These are phyloP conservation scores for Mycena venus DNA, from an alignment of 768 basidiomycete species.

Conservation along the genomic window DNA sequence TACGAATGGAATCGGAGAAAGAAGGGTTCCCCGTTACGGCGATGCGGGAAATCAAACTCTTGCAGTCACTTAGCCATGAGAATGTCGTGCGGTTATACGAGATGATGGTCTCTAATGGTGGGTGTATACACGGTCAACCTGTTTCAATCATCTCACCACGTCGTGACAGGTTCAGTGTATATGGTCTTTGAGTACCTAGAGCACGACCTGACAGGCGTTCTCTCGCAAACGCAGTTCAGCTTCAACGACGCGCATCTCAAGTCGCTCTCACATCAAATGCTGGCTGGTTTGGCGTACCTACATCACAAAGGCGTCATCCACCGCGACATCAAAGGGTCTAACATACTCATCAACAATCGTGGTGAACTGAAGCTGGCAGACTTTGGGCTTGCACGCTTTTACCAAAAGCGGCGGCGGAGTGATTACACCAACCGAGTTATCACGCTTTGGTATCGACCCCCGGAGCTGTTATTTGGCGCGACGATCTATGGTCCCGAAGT, in stretches of 20 bases:
- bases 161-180: constrained; percentile 87
- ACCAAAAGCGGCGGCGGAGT: constrained; percentile 88
- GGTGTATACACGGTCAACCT: constrained; percentile 67
- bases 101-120: constrained; percentile 99
- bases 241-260: constrained; percentile 94
- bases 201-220: constrained; percentile 94
- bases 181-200: constrained; percentile 99
- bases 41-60: constrained; percentile 97
- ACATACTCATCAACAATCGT: constrained; percentile 91
- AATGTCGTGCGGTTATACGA: constrained; percentile 94
- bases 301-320: constrained; percentile 97
- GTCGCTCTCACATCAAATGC: constrained; percentile 96
- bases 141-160: constrained; percentile 14
- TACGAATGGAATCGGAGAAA: constrained; percentile 96
- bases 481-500: constrained; percentile 98
- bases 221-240: constrained; percentile 89
- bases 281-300: constrained; percentile 93
- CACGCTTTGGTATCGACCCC: constrained; percentile 98
- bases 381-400: constrained; percentile 97
- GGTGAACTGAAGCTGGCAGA: constrained; percentile 97
- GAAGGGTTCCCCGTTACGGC: constrained; percentile 99
- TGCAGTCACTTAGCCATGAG: constrained; percentile 90
- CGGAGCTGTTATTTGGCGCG: constrained; percentile 94
- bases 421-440: constrained; percentile 99
- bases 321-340: constrained; percentile 98